Percentiles rank a stretch among this genome's conserved stretches.
Conservation (phyloP, 352 stramenopile genomes). For the Globisporangium viniferum region DNA sequence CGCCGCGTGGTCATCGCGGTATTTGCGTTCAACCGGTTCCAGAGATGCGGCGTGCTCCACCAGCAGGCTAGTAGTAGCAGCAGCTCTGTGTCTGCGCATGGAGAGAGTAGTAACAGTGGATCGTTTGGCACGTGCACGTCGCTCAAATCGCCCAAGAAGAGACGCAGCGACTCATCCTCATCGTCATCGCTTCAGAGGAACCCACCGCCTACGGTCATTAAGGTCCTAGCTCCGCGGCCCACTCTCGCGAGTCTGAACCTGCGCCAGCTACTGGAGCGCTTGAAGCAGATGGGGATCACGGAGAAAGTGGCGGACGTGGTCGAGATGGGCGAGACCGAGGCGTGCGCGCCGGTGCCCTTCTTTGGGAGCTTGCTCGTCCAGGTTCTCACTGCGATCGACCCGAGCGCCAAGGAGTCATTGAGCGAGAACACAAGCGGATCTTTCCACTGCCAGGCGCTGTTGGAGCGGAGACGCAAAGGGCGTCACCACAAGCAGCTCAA, state of each 20-base stretch:
- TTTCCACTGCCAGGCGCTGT: slow-evolving; percentile 54
- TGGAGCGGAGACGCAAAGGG: slow-evolving; percentile 28
- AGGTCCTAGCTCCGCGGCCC: slow-evolving; percentile 32
- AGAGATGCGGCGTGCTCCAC: slow-evolving; percentile 23
- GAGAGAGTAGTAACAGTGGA: slow-evolving; percentile 1
- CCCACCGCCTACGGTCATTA: slow-evolving; percentile 37
- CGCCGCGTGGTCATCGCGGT: slow-evolving; percentile 54
- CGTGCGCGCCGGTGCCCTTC: slow-evolving; percentile 8
- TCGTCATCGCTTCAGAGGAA: slow-evolving; percentile 12
- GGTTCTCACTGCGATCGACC: slow-evolving; percentile 44
- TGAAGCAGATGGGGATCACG: slow-evolving; percentile 31
- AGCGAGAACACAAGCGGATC: slow-evolving; percentile 35
- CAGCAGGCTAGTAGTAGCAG: background rate
- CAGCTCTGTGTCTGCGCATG: background rate
- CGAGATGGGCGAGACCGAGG: slow-evolving; percentile 9
- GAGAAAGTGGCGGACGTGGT: slow-evolving; percentile 32
- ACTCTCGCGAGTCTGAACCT: slow-evolving; percentile 31
- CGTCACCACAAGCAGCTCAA: slow-evolving; percentile 4
- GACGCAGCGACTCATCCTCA: slow-evolving; percentile 9
- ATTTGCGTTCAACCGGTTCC: slow-evolving; percentile 67
- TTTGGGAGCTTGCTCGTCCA: slow-evolving; percentile 41
- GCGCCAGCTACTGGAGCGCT: slow-evolving; percentile 31
- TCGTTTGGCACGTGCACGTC: slow-evolving; percentile 39
- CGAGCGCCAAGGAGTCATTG: slow-evolving; percentile 33
- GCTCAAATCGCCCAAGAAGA: slow-evolving; percentile 31